Evolutionary conservation across 2,329 filamentous ascomycete genomes (phyloP), one percentile per base, ranked within the genome.

Genomic region (Colletotrichum gigasporum): DNA sequence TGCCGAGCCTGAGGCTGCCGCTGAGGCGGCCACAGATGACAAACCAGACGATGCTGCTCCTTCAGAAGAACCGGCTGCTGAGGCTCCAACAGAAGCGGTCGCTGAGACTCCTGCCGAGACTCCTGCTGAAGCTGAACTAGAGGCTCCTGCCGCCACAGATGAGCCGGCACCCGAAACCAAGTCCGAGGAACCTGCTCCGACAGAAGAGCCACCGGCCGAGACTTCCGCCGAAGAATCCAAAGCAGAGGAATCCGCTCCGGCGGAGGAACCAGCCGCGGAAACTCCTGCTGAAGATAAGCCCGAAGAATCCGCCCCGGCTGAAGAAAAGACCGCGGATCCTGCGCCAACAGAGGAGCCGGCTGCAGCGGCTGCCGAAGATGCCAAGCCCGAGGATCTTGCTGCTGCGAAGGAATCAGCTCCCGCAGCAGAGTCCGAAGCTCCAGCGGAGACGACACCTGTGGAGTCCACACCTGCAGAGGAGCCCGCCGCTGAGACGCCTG

Each of bases 301-400:
- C n/a, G 22, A 30, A 24, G 30, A 22, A 16, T 6, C 14, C n/a
- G 39, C 6, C 6, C n/a, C 20, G 7, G 20, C 14, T 42, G 39
- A 7, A 6, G 39, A 42, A 42, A 18, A 32, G 90, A 2, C 73
- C 85, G 16, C 81, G 83, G 14, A 72, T 89, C 7, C 85, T 85
- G 61, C 84, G 81, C 34, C 50, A 3, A 55, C 48, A 5, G 18
- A 11, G 48, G n/a, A n/a, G n/a, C n/a, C n/a, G n/a, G 39, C 14
- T 42, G n/a, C 24, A 22, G 42, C 35, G 12, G 28, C 34, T 16
- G 88, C 59, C 81, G 7, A 41, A 9, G 39, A 2, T 34, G 28
- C 16, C 18, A 18, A 32, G 90, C 3, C 73, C 85, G 16, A 82
- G 83, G 14, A 72, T 89, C 7, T 85, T 85, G 61, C 84, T 81